Percentiles rank a stretch among this genome's conserved stretches.
Evolutionary conservation across 129 eudicot genomes (phyloP).

Genomic region (Chrysanthemum seticuspe): DNA sequence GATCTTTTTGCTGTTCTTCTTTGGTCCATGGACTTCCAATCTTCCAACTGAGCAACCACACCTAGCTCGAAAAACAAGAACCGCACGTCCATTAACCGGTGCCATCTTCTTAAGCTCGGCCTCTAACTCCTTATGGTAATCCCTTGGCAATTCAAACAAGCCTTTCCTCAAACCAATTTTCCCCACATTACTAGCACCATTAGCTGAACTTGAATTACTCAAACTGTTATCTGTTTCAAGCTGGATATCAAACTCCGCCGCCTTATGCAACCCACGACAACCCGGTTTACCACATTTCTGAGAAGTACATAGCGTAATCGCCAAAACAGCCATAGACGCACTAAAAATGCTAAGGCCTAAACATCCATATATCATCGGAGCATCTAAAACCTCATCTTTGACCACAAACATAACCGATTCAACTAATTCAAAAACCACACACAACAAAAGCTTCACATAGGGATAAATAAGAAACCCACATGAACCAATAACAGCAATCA

Average conservation of each 20-base stretch:
- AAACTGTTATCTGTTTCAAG: conserved; percentile 43
- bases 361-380: conserved; percentile 66
- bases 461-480: conserved; percentile 64
- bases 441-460: conserved; percentile 30
- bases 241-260: conserved; percentile 71
- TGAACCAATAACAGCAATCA: conserved; percentile 61
- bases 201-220: conserved; percentile 35
- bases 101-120: conserved; percentile 92
- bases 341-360: conserved; percentile 55
- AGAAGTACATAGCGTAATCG: conserved; percentile 38
- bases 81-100: conserved; percentile 83
- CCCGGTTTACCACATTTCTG: conserved; percentile 66
- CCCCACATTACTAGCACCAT: conserved; percentile 19
- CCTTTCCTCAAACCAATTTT: conserved; percentile 58
- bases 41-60: conserved; percentile 90
- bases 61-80: conserved; percentile 70
- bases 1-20: conserved; percentile 55
- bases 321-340: conserved; percentile 51
- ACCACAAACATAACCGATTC: conserved; percentile 33
- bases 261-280: conserved; percentile 60
- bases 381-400: conserved; percentile 51
- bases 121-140: conserved; percentile 78
- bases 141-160: conserved; percentile 74
- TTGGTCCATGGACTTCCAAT: conserved; percentile 84
- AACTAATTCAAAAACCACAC: conserved; percentile 30